Conservation (phyloP, 2,329 filamentous ascomycete genomes). For the Botrytis medusae region DNA sequence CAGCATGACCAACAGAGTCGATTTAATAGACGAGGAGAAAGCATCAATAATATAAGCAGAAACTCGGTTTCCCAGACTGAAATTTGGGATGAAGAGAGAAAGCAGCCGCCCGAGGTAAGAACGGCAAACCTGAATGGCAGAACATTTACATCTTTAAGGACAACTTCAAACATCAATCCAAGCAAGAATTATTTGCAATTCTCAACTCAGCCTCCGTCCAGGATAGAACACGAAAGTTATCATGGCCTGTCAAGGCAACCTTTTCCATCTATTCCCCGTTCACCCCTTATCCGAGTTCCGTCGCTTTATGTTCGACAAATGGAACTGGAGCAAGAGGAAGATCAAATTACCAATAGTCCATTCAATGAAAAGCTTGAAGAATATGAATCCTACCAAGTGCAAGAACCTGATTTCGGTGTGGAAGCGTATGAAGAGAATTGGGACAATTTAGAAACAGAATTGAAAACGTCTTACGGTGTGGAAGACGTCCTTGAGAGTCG, state of each 20-base stretch:
- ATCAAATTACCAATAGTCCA: background rate
- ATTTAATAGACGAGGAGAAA: background rate
- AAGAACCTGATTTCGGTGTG: background rate
- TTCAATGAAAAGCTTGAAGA: background rate
- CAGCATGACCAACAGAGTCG: background rate
- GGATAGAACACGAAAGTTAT: background rate
- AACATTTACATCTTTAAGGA: no score
- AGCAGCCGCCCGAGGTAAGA: background rate
- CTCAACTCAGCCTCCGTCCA: no score
- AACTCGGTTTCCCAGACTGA: background rate
- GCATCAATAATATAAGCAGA: background rate
- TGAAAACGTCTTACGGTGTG: background rate
- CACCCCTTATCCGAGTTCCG: constrained; percentile 1
- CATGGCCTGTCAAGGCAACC: background rate
- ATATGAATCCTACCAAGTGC: background rate
- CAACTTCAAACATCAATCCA: background rate
- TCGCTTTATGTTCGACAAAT: constrained; percentile 14
- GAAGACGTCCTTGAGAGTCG: background rate
- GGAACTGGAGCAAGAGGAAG: constrained; percentile 6
- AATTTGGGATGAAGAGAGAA: no score
- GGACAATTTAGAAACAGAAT: background rate
- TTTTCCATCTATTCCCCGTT: constrained; percentile 4
- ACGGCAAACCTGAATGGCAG: background rate
- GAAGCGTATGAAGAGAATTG: background rate
- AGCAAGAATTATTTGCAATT: background rate